Evolutionary conservation across 345 rosid species (phyloP), one percentile per base, ranked within the genome.

Genomic region (Conringia planisiliqua): DNA sequence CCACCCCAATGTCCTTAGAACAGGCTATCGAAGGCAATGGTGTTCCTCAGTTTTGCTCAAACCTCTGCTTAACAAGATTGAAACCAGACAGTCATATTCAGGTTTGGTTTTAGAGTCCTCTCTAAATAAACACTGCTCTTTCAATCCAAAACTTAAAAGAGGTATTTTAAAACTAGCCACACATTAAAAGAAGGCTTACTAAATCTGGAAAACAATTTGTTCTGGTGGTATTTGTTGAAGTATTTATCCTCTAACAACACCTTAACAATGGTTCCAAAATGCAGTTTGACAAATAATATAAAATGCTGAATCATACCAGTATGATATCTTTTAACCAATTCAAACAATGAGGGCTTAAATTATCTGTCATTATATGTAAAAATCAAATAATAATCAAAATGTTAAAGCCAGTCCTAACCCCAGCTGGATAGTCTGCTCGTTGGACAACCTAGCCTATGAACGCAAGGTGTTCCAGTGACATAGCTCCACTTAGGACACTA

Each of bases 1-100:
- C 97, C 77, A 79, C 84, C 33, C 89, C 97, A 44, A 91, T 94
- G 96, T 88, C 98, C 51, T 73, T 91, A 75, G 96, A 95, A 83
- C 96, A 87, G 76, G 80, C 96, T 76, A 79, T 92, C 61, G 96
- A 85, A 85, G 90, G 83, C 98, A 94, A 70, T 94, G 97, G 97
- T 86, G 93, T 83, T 90, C 99, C 51, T 87, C 89, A 4, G 87
- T 85, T 71, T 72, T 94, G 67, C 89, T 94, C 43, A 88, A 85
- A 44, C 97, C 97, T 70, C 73, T 94, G 22, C 89, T 91, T 63
- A 73, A 77, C 80, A 94, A 90, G 86, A 81, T 92, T 33, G 93
- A 90, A 72, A 90, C 83, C n/a, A n/a, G n/a, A n/a, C 79, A 90
- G 97, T 83, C 97, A 94, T 70, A 58, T 83, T 75, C 92, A 90